phyloP scores from a whole-genome alignment of 768 basidiomycete species.

The Rhodotorula babjevae region DNA sequence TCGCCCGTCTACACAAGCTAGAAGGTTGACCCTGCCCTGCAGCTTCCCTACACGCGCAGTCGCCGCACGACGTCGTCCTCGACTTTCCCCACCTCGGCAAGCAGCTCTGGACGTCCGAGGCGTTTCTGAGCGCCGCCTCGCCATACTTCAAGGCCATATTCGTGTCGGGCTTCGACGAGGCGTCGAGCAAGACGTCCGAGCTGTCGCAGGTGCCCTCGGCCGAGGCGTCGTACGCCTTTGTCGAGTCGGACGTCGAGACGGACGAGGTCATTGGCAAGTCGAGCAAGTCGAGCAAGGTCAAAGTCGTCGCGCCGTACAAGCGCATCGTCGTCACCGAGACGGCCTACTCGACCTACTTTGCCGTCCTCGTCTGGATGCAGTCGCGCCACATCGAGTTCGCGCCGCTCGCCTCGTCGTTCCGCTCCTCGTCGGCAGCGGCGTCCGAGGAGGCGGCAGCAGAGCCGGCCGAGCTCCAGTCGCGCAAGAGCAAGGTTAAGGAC shows the following conservation, averaged over 20 bases:
- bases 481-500: background rate
- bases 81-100: background rate
- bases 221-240: background rate
- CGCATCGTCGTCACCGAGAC: background rate
- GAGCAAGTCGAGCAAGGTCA: too few relatives aligned
- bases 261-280: too few relatives aligned
- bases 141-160: slow-evolving; percentile 8
- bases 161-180: background rate
- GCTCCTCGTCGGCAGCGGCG: background rate
- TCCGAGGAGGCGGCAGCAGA: background rate
- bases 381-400: slow-evolving; percentile 9
- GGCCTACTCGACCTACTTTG: slow-evolving; percentile 9
- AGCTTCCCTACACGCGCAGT: background rate
- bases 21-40: too few relatives aligned
- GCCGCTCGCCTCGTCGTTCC: slow-evolving; percentile 2
- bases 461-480: too few relatives aligned
- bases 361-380: slow-evolving; percentile 8
- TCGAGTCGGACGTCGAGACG: slow-evolving; percentile 2
- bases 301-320: too few relatives aligned
- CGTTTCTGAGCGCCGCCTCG: background rate
- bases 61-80: background rate
- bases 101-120: slow-evolving; percentile 2
- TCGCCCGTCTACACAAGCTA: too few relatives aligned
- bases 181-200: too few relatives aligned
- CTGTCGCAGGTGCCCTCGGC: too few relatives aligned